Conservation (phyloP, 2,329 filamentous ascomycete species). For the Colletotrichum scovillei region DNA sequence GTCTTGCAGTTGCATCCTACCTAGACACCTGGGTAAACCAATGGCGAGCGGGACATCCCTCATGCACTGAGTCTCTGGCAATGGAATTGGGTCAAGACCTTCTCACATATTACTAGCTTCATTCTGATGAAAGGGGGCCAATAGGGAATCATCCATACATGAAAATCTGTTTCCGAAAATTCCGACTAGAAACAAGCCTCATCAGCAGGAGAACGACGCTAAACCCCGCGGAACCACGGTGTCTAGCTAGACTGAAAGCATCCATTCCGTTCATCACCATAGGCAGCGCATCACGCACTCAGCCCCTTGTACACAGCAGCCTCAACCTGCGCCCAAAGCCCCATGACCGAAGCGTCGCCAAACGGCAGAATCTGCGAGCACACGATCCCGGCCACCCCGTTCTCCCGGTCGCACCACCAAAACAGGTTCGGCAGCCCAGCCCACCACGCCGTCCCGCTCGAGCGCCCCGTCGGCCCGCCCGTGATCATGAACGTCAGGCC, state of each 20-base stretch:
- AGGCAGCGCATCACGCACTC: not conserved
- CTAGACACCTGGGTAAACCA: not conserved
- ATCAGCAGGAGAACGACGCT: not conserved
- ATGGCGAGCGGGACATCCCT: not conserved
- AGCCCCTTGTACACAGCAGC: slow-evolving; percentile 47
- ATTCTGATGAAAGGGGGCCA: not conserved
- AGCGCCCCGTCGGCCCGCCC: slow-evolving; percentile 63
- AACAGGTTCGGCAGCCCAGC: slow-evolving; percentile 69
- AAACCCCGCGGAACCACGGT: too few relatives aligned
- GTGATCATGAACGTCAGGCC: slow-evolving; percentile 68
- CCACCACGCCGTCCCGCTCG: slow-evolving; percentile 64
- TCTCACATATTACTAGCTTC: not conserved
- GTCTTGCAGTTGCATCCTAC: not conserved
- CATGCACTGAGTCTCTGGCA: not conserved
- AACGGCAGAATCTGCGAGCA: slow-evolving; percentile 64
- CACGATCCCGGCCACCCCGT: slow-evolving; percentile 65
- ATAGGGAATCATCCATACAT: not conserved
- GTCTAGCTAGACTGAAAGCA: too few relatives aligned
- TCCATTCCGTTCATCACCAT: not conserved
- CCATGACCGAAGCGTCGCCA: slow-evolving; percentile 53
- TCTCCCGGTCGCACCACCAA: slow-evolving; percentile 73
- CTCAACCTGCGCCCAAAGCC: slow-evolving; percentile 53
- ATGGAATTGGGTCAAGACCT: not conserved
- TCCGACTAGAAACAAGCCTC: not conserved
- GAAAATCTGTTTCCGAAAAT: not conserved